Evolutionary conservation across 1,284 basidiomycete species (phyloP).

Genomic region (Naganishia liquefaciens): DNA sequence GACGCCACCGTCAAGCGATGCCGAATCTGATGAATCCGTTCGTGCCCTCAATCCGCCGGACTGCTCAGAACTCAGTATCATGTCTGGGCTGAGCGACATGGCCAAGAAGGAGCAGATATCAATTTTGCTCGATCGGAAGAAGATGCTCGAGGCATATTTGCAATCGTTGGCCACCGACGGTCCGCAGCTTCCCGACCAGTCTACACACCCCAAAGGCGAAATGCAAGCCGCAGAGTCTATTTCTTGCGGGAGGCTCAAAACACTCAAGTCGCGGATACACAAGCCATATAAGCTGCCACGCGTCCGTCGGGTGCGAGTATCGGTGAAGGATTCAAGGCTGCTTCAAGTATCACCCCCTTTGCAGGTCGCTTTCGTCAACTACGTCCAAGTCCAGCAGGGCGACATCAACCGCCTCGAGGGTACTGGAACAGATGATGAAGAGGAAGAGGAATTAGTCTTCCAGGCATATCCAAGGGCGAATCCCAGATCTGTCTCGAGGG

Average conservation of each 20-base stretch:
- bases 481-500: too few species aligned
- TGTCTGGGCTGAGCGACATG: not conserved
- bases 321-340: not conserved
- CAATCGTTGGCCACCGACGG: not conserved
- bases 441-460: constrained; percentile 9
- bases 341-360: not conserved
- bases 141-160: constrained; percentile 15
- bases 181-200: not conserved
- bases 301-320: not conserved
- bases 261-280: not conserved
- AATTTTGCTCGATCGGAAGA: constrained; percentile 10
- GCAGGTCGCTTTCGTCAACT: constrained; percentile 5
- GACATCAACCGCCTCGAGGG: not conserved
- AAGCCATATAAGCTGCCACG: constrained; percentile 2
- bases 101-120: constrained; percentile 2
- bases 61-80: not conserved
- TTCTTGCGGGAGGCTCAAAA: not conserved
- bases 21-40: not conserved
- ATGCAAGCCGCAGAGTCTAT: too few species aligned
- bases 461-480: not conserved
- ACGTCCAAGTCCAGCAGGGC: not conserved
- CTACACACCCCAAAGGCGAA: too few species aligned
- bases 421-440: not conserved
- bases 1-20: constrained; percentile 16
- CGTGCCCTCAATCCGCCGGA: not conserved